A percentile compares a stretch with the other conserved stretches of the same genome.
Conservation (phyloP, 2,329 filamentous ascomycete genomes). For the Simplicillium aogashimaense region DNA sequence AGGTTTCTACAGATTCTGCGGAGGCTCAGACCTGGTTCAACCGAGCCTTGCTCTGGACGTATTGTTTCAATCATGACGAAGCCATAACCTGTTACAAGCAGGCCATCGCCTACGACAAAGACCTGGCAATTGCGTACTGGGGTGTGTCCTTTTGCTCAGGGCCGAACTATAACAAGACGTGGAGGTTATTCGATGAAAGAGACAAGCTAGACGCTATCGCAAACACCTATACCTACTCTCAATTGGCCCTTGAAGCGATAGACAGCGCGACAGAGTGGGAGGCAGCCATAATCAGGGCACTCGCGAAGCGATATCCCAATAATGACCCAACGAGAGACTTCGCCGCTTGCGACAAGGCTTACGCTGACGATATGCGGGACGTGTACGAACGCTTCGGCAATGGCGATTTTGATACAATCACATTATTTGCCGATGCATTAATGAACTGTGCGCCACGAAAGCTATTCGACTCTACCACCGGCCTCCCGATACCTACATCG, state of each 20-base stretch:
- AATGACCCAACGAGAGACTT: constrained; percentile 4
- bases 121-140: constrained; percentile 40
- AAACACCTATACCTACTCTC: constrained; percentile 3
- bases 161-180: constrained; percentile 35
- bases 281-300: constrained; percentile 9
- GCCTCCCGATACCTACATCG: constrained; percentile 5
- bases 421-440: constrained; percentile 12
- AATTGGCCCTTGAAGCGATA: constrained; percentile 4
- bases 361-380: constrained; percentile 11
- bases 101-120: constrained; percentile 30
- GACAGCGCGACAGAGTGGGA: constrained; percentile 4
- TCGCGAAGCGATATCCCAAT: constrained; percentile 8
- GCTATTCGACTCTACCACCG: constrained; percentile 8
- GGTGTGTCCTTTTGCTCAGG: constrained; percentile 45
- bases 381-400: constrained; percentile 1
- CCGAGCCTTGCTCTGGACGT: constrained; percentile 47
- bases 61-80: constrained; percentile 52
- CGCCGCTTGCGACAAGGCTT: constrained; percentile 7
- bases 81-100: constrained; percentile 37
- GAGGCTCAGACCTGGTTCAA: constrained; percentile 47
- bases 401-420: constrained; percentile 8
- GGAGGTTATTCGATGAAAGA: constrained; percentile 10
- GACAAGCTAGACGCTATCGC: constrained; percentile 7
- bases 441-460: constrained; percentile 11
- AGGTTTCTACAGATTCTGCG: constrained; percentile 31